A percentile compares a stretch with the other conserved stretches of the same genome.
These are phyloP conservation scores for Trichoderma guizhouense DNA, from an alignment of 2,329 filamentous ascomycete species.

Conservation along the genomic window DNA sequence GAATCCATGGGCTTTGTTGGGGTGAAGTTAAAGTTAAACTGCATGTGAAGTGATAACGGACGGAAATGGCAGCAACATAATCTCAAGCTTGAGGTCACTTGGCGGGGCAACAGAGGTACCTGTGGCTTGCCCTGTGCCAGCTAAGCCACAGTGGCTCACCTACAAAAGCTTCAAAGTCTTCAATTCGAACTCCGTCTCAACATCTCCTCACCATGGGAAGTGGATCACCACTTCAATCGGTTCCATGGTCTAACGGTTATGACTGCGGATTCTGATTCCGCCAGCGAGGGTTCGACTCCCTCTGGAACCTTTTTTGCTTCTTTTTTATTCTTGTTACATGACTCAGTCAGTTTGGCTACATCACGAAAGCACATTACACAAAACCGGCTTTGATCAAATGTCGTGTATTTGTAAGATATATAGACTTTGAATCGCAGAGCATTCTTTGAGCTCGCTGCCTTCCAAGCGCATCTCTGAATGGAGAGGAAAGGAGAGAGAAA, in stretches of 20 bases:
- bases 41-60: not conserved
- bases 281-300: conserved; percentile 22
- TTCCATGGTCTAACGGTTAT: conserved; percentile 21
- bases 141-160: not conserved
- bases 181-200: not conserved
- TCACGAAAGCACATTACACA: not conserved
- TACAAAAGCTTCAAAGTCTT: not conserved
- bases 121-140: not conserved
- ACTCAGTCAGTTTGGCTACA: not conserved
- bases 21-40: not conserved
- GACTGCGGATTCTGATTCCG: conserved; percentile 22
- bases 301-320: conserved; percentile 2
- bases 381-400: not conserved
- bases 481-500: not conserved
- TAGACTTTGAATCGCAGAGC: not conserved
- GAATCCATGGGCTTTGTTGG: not conserved
- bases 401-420: not conserved
- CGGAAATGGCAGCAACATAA: not conserved
- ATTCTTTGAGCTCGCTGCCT: not conserved
- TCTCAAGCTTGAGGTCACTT: not conserved
- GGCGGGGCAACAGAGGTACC: not conserved
- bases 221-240: conserved; percentile 6
- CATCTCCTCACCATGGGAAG: not conserved
- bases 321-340: not conserved
- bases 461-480: not conserved